Percentiles rank a stretch among this genome's conserved stretches.
Evolutionary conservation across 768 basidiomycete species (phyloP).

Genomic region (Cyclocybe cylindracea): DNA sequence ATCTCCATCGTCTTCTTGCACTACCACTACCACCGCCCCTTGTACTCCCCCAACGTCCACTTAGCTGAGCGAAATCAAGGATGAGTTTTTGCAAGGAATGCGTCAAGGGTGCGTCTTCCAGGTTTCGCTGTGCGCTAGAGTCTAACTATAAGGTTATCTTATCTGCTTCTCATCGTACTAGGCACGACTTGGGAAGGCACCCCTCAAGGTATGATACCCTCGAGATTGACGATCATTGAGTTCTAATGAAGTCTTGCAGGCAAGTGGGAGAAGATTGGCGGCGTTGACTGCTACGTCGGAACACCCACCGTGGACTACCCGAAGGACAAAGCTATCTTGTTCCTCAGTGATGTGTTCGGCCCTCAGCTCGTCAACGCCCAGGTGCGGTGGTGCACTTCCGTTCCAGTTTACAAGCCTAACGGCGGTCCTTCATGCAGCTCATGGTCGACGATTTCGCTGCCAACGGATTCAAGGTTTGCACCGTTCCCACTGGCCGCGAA

Average conservation of each 20-base stretch:
- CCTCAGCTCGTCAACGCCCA: conserved; percentile 44
- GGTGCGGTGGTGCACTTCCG: conserved; percentile 27
- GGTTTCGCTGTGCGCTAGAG: too few species aligned
- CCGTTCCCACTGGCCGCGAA: neutral
- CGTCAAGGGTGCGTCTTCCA: conserved; percentile 40
- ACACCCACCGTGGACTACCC: conserved; percentile 51
- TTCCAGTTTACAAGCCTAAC: neutral
- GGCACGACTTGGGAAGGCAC: conserved; percentile 55
- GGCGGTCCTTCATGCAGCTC: conserved; percentile 25
- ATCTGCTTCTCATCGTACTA: conserved; percentile 11
- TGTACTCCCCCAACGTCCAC: neutral
- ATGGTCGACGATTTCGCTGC: conserved; percentile 43
- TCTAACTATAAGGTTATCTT: too few species aligned
- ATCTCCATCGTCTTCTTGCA: too few species aligned
- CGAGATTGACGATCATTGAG: neutral
- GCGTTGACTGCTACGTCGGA: conserved; percentile 52
- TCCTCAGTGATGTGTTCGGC: conserved; percentile 56
- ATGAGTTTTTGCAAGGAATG: conserved; percentile 62
- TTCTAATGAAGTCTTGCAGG: conserved; percentile 30
- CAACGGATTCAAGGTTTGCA: conserved; percentile 44
- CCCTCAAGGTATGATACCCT: conserved; percentile 34
- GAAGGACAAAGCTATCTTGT: conserved; percentile 58
- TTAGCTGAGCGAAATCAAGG: too few species aligned
- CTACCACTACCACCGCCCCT: neutral
- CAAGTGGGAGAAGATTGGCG: conserved; percentile 45